Base-by-base conservation (phyloP, 169 alveolate genomes). In the Plasmodium knowlesi region DNA sequence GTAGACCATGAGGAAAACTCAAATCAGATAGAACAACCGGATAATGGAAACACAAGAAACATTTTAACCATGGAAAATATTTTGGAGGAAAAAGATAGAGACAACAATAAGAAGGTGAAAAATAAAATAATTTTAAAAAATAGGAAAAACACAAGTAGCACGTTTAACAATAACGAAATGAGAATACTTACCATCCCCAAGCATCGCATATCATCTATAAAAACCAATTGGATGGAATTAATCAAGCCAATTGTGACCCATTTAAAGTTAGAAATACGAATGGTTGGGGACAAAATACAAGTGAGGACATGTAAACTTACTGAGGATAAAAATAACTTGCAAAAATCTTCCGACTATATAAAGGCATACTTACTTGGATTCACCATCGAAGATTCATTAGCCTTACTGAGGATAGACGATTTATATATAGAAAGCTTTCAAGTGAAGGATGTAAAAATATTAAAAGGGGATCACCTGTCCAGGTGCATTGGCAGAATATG, bases 351-450 rank as follows among this genome's bases (percentile, higher is more conserved):
- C 79, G 99, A 99, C 96, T 98, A 98, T 95, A 92, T 98, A 25
- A 98, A 98, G 79, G 99, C 99, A 34, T 99, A 99, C 93, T 97
- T 99, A 98, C 96, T 99, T 83, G 99, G 99, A 39, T 99, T 99
- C 93, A 99, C 98, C 88, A 96, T 99, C 28, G 98, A 99, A 94
- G 99, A 99, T 96, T 99, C 99, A 4, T 98, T 99, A 70, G 99
- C 99, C 22, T 95, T 99, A 89, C 96, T 99, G 41, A 94, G 99
- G 89, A 96, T 99, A 82, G 99, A 99, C 83, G 99, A 99, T 94
- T 97, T 99, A 78, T 99, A 98, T 96, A 95, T 99, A 37, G 99
- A 99, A 96, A 97, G 99, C 72, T 99, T 99, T 96, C 99, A 99
- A 93, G 98, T 99, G 71, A 98, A 99, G 93, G 99, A 99, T 96